These are phyloP conservation scores for Talaromyces nanjingensis DNA, from an alignment of 495 filamentous ascomycete genomes.

Conservation along the genomic window DNA sequence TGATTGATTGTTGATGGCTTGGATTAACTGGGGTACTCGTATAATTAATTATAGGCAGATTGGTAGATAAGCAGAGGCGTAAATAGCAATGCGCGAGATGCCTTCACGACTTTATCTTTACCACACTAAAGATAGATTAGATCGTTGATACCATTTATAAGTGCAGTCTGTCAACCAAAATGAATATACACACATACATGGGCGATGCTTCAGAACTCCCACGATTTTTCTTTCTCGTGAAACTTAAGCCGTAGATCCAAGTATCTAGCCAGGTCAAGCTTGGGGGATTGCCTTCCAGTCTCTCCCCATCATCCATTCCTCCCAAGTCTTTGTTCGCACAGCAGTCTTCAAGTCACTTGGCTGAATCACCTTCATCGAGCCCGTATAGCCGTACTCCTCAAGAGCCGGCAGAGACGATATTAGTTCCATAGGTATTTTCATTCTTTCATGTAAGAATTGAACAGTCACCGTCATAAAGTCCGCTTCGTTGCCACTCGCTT, in stretches of 20 bases:
- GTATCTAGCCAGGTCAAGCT: neutral
- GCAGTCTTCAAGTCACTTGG: conserved; percentile 26
- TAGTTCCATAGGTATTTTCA: conserved; percentile 30
- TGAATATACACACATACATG: neutral
- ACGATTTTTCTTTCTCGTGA: too few relatives aligned
- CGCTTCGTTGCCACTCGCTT: conserved; percentile 23
- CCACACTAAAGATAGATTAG: neutral
- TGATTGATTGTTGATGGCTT: neutral
- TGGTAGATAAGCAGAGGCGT: too few relatives aligned
- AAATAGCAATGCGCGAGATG: neutral
- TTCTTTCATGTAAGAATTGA: conserved; percentile 24
- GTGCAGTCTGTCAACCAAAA: neutral
- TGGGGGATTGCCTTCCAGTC: neutral
- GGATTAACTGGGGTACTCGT: neutral
- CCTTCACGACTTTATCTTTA: neutral
- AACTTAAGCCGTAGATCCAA: too few relatives aligned
- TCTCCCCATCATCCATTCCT: conserved; percentile 24
- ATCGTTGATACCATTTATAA: neutral
- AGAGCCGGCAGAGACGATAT: conserved; percentile 26
- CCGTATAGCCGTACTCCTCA: conserved; percentile 33
- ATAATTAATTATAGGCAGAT: neutral
- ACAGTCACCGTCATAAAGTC: conserved; percentile 17
- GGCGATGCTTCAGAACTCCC: too few relatives aligned
- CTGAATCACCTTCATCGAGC: conserved; percentile 25
- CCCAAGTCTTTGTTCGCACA: conserved; percentile 21